Base-by-base conservation (phyloP, 306 rosid species). In the Prunus mongolica region DNA sequence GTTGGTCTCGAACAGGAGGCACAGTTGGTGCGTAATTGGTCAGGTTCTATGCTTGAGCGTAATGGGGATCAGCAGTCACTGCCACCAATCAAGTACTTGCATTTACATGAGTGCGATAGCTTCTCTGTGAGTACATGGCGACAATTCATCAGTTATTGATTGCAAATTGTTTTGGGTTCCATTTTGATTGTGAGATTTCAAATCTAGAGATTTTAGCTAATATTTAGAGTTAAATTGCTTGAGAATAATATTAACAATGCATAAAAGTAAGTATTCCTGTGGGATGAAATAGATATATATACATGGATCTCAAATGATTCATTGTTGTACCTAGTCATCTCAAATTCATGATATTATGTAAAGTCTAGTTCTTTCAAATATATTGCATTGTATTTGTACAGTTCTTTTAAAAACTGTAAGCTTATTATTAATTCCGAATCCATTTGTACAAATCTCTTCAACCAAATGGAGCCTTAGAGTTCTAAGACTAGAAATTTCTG, bases 1-100 rank as follows among this genome's bases (percentile, higher is more conserved):
- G 96, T 92, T 63, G 98, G 97, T 75, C 96, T 95, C 30, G 98
- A 92, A 79, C 91, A 92, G 85, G 96, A 95, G 85, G 97, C 98
- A 50, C 98, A 95, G 69, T 70, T 88, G 69, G 97, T 89, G 73
- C 95, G 93, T 22, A 90, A 77, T 81, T 95, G 97, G 98, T 65
- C 90, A 38, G 85, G 82, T 65, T 75, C 85, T 64, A 67, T 74
- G 63, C 82, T 19, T 57, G 97, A 90, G 76, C 73, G 75, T 44
- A 88, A 92, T 62, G 96, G 94, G 75, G 76, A 76, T 75, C 89
- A 69, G 72, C 97, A 83, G 68, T 72, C 89, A 60, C 24, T 87
- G 74, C 97, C 96, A 66, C 89, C 97, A 25, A 95, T 92, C 78
- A 95, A 87, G 89, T 95, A 95, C 88, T 78, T 95, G 85, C 97